Evolutionary conservation across 164 flowering plant species (phyloP), one percentile per base, ranked within the genome.

Genomic region (Umbilicus rupestris): DNA sequence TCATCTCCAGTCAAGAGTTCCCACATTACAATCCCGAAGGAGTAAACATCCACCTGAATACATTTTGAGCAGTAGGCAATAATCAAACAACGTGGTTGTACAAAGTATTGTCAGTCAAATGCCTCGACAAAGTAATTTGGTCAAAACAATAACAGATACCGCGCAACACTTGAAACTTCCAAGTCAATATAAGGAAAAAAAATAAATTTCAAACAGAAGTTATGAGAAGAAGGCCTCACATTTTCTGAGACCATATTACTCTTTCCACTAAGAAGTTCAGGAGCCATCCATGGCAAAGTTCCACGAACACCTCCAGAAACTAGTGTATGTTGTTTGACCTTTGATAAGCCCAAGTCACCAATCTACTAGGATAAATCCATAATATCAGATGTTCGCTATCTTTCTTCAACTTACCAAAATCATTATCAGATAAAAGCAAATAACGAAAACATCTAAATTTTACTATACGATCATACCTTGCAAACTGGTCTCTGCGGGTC

Each of bases 201-300:
- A n/a, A n/a, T 9, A 20, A 14, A 17, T 45, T 49, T 49, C 2
- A 49, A 5, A 49, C 55, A 5, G 55, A 49, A 49, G 20, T 49
- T 49, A 20, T 5, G 24, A n/a, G 7, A 20, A 49, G 24, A 28
- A n/a, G 45, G 41, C 12, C 74, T 73, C 77, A 90, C 98, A 80
- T 92, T 92, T 73, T 92, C 98, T n/a, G 98, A 71, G 12, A 92
- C 98, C 98, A 92, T 92, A 77, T 81, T 81, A 70, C 84, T 85
- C 84, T 92, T 92, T 50, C 96, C 96, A 81, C 91, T 88, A 39
- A 92, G 83, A 67, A 92, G 98, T 72, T 92, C 98, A 50, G 98
- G 98, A 70, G 98, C 98, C 98, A 92, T 92, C 98, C 98, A 92
- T 16, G 98, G 98, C 64, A 92, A 80, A 67, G 98, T 92, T 69